Conservation (phyloP, 306 rosid species). For the Glycine soja region DNA sequence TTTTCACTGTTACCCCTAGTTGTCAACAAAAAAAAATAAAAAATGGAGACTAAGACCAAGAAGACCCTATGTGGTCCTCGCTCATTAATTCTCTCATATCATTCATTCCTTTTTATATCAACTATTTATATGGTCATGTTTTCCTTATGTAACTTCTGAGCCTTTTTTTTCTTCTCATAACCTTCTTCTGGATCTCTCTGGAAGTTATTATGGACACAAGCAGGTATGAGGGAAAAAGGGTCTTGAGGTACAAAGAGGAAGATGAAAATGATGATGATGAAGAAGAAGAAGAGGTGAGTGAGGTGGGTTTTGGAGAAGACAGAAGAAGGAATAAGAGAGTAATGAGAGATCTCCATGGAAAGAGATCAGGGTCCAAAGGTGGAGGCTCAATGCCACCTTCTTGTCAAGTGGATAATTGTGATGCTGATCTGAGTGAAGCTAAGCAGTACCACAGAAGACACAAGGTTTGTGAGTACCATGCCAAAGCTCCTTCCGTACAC, state of each 20-base stretch:
- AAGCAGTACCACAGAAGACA: conserved; percentile 81
- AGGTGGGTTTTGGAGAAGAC: conserved; percentile 54
- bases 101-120: conserved; percentile 37
- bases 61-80: conserved; percentile 59
- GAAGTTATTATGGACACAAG: conserved; percentile 60
- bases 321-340: conserved; percentile 58
- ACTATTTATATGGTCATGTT: conserved; percentile 19
- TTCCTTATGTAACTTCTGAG: conserved; percentile 27
- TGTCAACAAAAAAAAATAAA: conserved; percentile 33
- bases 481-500: conserved; percentile 64
- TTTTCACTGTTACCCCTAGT: conserved; percentile 44
- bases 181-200: conserved; percentile 44
- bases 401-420: conserved; percentile 76
- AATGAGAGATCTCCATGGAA: conserved; percentile 43
- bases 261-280: conserved; percentile 46
- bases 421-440: conserved; percentile 66
- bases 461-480: conserved; percentile 84
- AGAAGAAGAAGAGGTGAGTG: conserved; percentile 47
- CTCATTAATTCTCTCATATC: conserved; percentile 27
- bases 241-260: conserved; percentile 48
- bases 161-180: not conserved
- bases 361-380: conserved; percentile 55
- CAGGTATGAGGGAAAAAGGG: conserved; percentile 74
- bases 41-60: conserved; percentile 27
- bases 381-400: conserved; percentile 61